Conservation (phyloP, 805 yeast genomes). For the Myxozyma vanderwaltii region DNA sequence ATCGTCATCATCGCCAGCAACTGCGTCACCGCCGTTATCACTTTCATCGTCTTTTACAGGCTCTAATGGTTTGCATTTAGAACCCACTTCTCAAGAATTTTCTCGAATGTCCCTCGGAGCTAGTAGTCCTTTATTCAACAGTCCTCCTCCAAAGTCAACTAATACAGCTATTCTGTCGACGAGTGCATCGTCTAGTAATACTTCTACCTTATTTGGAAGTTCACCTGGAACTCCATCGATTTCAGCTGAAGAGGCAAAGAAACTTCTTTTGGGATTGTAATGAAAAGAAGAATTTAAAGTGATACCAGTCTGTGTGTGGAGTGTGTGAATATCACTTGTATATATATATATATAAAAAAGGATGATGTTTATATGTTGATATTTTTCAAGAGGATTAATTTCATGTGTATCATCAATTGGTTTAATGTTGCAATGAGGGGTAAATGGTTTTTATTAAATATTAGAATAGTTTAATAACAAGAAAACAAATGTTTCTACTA, state of each 20-base stretch:
- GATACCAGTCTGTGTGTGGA: too few species aligned
- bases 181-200: background rate
- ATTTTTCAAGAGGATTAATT: too few species aligned
- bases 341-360: too few species aligned
- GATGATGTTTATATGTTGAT: too few species aligned
- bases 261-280: conserved; percentile 20
- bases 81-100: background rate
- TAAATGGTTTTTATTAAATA: too few species aligned
- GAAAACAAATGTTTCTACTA: too few species aligned
- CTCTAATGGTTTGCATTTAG: background rate
- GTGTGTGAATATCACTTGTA: too few species aligned
- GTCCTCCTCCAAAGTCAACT: conserved; percentile 14
- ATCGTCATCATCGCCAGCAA: conserved; percentile 4
- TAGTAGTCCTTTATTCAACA: background rate
- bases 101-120: background rate
- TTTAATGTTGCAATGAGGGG: too few species aligned
- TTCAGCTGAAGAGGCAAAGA: conserved; percentile 28
- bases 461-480: too few species aligned
- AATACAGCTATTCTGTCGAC: background rate
- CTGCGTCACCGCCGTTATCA: conserved; percentile 5
- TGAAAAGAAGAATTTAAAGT: too few species aligned
- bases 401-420: too few species aligned
- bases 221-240: conserved; percentile 11
- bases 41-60: background rate
- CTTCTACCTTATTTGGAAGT: background rate